A percentile compares a stretch with the other conserved stretches of the same genome.
These are phyloP conservation scores for Mimosa bimucronata DNA, from an alignment of 306 rosid genomes.

Conservation along the genomic window DNA sequence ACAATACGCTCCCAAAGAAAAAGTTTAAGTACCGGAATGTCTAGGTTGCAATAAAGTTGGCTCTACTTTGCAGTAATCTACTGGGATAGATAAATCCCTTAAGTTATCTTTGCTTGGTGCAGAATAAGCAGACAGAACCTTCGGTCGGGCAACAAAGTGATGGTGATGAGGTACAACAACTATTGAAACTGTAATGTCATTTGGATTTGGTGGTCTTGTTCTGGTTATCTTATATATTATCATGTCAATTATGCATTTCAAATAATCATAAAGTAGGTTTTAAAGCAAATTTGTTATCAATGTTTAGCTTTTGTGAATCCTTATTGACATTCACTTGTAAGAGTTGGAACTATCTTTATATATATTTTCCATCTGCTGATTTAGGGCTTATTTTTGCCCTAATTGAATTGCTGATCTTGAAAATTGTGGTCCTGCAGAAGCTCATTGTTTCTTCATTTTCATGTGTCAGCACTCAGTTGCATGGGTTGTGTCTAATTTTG, in stretches of 20 bases:
- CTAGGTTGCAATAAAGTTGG: conserved; percentile 12
- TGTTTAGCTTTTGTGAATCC: neutral
- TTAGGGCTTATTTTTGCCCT: neutral
- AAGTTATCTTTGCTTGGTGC: conserved; percentile 30
- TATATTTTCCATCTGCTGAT: neutral
- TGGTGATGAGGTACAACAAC: conserved; percentile 60
- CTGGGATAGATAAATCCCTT: conserved; percentile 17
- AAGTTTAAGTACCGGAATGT: neutral
- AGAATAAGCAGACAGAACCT: conserved; percentile 63
- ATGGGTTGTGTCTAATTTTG: conserved; percentile 6
- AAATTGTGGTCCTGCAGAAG: conserved; percentile 2
- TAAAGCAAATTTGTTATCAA: neutral
- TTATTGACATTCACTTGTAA: neutral
- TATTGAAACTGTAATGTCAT: conserved; percentile 18
- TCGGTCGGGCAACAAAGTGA: conserved; percentile 54
- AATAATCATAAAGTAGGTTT: conserved; percentile 3
- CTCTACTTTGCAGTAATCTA: conserved; percentile 26
- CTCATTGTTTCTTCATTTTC: neutral
- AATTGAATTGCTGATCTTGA: conserved; percentile 5
- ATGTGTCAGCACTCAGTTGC: neutral
- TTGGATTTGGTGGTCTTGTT: conserved; percentile 22
- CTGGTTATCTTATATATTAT: conserved; percentile 21
- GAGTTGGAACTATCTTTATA: neutral
- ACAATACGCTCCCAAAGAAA: neutral
- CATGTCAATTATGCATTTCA: conserved; percentile 15